Evolutionary conservation across 1,139 yeast species (phyloP).

Genomic region (Arxiozyma telluris): DNA sequence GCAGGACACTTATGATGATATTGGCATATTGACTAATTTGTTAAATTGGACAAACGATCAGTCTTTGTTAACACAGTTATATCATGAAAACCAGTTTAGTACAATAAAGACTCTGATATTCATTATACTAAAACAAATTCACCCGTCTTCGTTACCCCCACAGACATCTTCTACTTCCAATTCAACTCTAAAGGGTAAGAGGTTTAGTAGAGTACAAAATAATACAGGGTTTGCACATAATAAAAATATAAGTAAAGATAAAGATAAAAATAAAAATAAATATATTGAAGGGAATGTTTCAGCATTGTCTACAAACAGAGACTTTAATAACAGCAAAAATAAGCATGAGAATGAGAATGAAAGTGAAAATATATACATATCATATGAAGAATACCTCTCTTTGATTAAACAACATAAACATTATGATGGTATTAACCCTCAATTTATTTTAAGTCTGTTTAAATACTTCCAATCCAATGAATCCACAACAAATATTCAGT

Average conservation of each 20-base stretch:
- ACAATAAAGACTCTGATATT: not conserved
- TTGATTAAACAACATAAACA: not conserved
- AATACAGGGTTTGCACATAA: constrained; percentile 3
- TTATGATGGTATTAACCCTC: not conserved
- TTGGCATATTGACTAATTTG: not conserved
- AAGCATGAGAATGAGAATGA: not conserved
- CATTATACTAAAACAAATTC: not conserved
- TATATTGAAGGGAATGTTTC: not conserved
- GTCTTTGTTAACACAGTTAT: not conserved
- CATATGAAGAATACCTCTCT: not conserved
- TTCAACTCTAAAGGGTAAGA: not conserved
- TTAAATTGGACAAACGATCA: not conserved
- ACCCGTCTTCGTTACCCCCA: not conserved
- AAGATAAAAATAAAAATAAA: not conserved
- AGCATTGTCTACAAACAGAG: not conserved
- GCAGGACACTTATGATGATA: constrained; percentile 27
- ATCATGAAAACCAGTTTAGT: constrained; percentile 3
- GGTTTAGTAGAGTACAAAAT: constrained; percentile 1
- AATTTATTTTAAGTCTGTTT: not conserved
- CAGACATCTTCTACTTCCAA: not conserved
- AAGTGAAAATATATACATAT: not conserved
- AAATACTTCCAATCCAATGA: not conserved
- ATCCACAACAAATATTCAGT: not conserved
- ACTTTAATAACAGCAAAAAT: not conserved
- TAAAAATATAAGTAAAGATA: not conserved